phyloP scores from a whole-genome alignment of 495 filamentous ascomycete species.

The Xylaria sp. region DNA sequence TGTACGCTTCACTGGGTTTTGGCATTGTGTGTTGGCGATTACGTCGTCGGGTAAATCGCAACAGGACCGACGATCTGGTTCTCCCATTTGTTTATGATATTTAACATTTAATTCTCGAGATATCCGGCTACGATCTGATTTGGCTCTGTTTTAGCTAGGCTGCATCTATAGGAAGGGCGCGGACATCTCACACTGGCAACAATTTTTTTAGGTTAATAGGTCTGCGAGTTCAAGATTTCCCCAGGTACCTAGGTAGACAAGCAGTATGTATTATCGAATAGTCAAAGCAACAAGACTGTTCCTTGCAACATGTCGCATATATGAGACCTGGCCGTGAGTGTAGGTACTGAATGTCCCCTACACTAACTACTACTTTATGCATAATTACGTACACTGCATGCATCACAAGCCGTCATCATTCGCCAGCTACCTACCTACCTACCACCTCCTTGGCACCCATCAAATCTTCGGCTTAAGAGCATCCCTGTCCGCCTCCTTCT shows the following conservation, averaged over 20 bases:
- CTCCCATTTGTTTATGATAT: slow-evolving; percentile 5
- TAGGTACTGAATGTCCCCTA: background rate
- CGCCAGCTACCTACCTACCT: background rate
- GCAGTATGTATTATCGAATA: background rate
- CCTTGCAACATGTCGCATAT: background rate
- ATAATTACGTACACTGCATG: background rate
- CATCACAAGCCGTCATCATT: background rate
- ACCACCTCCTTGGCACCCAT: background rate
- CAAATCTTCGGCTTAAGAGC: slow-evolving; percentile 31
- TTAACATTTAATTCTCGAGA: slow-evolving; percentile 16
- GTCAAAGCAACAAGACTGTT: slow-evolving; percentile 11
- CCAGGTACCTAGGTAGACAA: slow-evolving; percentile 13
- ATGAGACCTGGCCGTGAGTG: background rate
- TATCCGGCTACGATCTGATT: slow-evolving; percentile 12
- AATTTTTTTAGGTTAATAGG: slow-evolving; percentile 10
- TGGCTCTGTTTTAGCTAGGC: slow-evolving; percentile 2
- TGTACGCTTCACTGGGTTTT: background rate
- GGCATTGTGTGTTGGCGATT: slow-evolving; percentile 12
- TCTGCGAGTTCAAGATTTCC: slow-evolving; percentile 4
- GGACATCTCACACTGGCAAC: slow-evolving; percentile 19
- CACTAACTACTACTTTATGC: background rate
- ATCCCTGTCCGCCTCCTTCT: slow-evolving; percentile 35
- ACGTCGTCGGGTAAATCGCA: slow-evolving; percentile 6
- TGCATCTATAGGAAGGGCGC: background rate
- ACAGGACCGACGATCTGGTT: background rate